These are phyloP conservation scores for Schwanniomyces occidentalis DNA, from an alignment of 805 yeast species.

Conservation along the genomic window DNA sequence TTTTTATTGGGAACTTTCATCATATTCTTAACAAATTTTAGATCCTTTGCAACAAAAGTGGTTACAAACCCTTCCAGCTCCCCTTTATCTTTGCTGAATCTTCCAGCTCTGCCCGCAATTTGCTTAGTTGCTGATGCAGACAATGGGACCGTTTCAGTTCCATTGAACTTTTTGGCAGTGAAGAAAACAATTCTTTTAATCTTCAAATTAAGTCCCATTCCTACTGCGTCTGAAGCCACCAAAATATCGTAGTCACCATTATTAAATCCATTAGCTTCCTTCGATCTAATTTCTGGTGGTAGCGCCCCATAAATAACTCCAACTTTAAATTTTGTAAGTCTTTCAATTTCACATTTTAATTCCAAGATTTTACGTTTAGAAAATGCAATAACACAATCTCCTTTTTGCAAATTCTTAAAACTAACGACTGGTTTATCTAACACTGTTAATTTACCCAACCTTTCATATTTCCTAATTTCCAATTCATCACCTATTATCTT, in stretches of 20 bases:
- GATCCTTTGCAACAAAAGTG: conserved; percentile 46
- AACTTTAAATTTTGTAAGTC: conserved; percentile 60
- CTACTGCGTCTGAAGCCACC: conserved; percentile 95
- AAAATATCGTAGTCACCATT: conserved; percentile 76
- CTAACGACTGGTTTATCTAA: conserved; percentile 35
- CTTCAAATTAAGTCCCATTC: conserved; percentile 92
- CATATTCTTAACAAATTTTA: conserved; percentile 45
- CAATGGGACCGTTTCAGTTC: conserved; percentile 47
- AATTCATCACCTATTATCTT: conserved; percentile 78
- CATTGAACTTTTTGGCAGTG: conserved; percentile 68
- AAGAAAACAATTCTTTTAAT: conserved; percentile 80
- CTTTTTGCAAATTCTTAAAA: conserved; percentile 49
- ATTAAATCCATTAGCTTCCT: conserved; percentile 80
- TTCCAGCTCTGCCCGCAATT: conserved; percentile 95
- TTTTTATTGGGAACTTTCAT: conserved; percentile 53
- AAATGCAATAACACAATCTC: conserved; percentile 91
- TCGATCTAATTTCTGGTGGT: conserved; percentile 91
- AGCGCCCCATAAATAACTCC: conserved; percentile 93
- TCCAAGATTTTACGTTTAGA: conserved; percentile 72
- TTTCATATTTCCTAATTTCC: conserved; percentile 64
- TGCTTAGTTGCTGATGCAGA: conserved; percentile 77
- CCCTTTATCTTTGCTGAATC: conserved; percentile 48
- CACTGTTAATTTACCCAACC: conserved; percentile 71
- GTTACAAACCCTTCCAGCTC: conserved; percentile 52
- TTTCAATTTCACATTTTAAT: conserved; percentile 69